phyloP scores from a whole-genome alignment of 345 rosid genomes.

The Acer saccharum region DNA sequence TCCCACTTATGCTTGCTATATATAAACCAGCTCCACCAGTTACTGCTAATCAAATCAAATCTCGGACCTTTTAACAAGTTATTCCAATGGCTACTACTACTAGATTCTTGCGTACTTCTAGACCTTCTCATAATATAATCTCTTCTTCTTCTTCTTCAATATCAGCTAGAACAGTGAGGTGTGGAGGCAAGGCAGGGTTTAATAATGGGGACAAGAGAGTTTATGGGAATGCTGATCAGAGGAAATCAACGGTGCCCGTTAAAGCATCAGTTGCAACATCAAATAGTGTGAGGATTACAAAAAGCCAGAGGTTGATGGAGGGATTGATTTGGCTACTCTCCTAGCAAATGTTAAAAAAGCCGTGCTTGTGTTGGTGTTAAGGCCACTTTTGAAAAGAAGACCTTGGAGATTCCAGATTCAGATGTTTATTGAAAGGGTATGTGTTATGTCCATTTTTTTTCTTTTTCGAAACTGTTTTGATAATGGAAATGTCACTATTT shows the following conservation, averaged over 20 bases:
- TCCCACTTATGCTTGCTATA: conserved; percentile 6
- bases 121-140: conserved; percentile 9
- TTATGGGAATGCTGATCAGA: conserved; percentile 21
- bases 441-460: background rate
- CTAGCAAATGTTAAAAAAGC: conserved; percentile 14
- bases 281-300: conserved; percentile 7
- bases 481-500: no score
- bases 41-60: background rate
- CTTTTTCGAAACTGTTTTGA: background rate
- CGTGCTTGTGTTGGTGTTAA: conserved; percentile 25
- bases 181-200: conserved; percentile 18
- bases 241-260: conserved; percentile 31
- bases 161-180: conserved; percentile 19
- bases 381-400: conserved; percentile 23
- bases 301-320: conserved; percentile 29
- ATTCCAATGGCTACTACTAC: conserved; percentile 43
- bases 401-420: conserved; percentile 43
- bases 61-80: background rate
- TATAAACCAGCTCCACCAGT: conserved; percentile 1
- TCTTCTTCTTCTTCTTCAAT: conserved; percentile 27
- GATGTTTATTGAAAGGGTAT: conserved; percentile 48
- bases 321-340: conserved; percentile 29
- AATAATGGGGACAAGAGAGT: conserved; percentile 22
- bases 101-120: conserved; percentile 33
- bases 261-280: conserved; percentile 31